Evolutionary conservation across 495 filamentous ascomycete species (phyloP).

Genomic region (Tuber borchii): DNA sequence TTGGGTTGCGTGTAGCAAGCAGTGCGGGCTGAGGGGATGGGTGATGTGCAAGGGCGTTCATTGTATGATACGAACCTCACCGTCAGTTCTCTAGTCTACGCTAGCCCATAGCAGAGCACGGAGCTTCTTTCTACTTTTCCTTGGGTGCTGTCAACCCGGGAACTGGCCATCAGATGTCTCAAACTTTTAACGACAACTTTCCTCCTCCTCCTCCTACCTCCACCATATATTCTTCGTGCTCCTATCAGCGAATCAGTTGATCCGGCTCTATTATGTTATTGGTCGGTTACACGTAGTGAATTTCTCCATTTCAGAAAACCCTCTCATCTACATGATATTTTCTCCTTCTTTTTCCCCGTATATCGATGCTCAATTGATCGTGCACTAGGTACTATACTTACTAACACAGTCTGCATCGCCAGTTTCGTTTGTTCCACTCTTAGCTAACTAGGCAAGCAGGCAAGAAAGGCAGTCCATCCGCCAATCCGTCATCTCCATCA

Average conservation of each 20-base stretch:
- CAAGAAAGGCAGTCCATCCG: not conserved
- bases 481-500: not conserved
- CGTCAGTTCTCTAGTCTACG: not conserved
- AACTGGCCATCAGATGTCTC: not conserved
- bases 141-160: not conserved
- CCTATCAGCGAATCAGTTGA: not conserved
- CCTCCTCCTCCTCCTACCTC: not conserved
- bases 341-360: not conserved
- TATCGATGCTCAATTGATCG: not conserved
- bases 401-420: not conserved
- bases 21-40: not conserved
- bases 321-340: not conserved
- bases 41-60: not conserved
- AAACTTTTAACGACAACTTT: not conserved
- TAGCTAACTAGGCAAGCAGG: not conserved
- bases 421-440: not conserved
- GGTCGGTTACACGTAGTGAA: not conserved
- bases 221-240: not conserved
- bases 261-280: not conserved
- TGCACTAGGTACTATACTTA: not conserved
- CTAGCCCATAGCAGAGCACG: conserved; percentile 1
- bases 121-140: not conserved
- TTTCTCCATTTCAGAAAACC: not conserved
- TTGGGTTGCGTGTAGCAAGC: not conserved
- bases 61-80: not conserved